phyloP scores from a whole-genome alignment of 2,329 filamentous ascomycete species.

The Aspergillus intermedius region DNA sequence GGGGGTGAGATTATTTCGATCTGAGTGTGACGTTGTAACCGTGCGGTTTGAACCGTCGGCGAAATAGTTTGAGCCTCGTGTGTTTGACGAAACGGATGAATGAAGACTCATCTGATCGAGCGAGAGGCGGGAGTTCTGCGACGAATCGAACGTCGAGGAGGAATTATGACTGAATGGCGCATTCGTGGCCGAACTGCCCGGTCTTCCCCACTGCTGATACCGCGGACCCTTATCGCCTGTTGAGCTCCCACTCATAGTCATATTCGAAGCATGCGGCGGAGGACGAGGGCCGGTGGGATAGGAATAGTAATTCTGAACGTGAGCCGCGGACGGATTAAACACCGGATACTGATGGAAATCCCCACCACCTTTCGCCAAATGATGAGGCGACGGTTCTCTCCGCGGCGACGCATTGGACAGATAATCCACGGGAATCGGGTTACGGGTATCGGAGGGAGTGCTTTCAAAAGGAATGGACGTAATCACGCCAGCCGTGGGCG shows the following conservation, averaged over 20 bases:
- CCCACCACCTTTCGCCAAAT: slow-evolving; percentile 66
- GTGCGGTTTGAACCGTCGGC: slow-evolving; percentile 46
- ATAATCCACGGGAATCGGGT: slow-evolving; percentile 67
- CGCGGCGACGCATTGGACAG: slow-evolving; percentile 56
- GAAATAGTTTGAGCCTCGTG: slow-evolving; percentile 51
- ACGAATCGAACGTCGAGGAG: slow-evolving; percentile 51
- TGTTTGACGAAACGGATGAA: slow-evolving; percentile 54
- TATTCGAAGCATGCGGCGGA: slow-evolving; percentile 47
- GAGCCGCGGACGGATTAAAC: slow-evolving; percentile 52
- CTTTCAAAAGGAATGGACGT: slow-evolving; percentile 83
- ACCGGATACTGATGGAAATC: slow-evolving; percentile 89
- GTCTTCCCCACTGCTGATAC: slow-evolving; percentile 69
- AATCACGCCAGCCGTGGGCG: slow-evolving; percentile 73
- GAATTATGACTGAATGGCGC: slow-evolving; percentile 51
- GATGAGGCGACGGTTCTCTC: slow-evolving; percentile 72
- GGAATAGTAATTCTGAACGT: slow-evolving; percentile 45
- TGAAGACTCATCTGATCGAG: slow-evolving; percentile 61
- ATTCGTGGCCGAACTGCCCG: slow-evolving; percentile 50
- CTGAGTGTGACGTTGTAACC: slow-evolving; percentile 32
- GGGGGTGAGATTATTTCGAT: slow-evolving; percentile 25
- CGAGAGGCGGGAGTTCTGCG: slow-evolving; percentile 50
- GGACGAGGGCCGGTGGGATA: slow-evolving; percentile 58
- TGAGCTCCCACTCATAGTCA: slow-evolving; percentile 64
- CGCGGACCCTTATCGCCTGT: slow-evolving; percentile 64
- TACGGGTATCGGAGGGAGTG: slow-evolving; percentile 57